Evolutionary conservation across 176 grass and related monocot species (phyloP), one percentile per base, ranked within the genome.

Genomic region (Oryza meridionalis): DNA sequence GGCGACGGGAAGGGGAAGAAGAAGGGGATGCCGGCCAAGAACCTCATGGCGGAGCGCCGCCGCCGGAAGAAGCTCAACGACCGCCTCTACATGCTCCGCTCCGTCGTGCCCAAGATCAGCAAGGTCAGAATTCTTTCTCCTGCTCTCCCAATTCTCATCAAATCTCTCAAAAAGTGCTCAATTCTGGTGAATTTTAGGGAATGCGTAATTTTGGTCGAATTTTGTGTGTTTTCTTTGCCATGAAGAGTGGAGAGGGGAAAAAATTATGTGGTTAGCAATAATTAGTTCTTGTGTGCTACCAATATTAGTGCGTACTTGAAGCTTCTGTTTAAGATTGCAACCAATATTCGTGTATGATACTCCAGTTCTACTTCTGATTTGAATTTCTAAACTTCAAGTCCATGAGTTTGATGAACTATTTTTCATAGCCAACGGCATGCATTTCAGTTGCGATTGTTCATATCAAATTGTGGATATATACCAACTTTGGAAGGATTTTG

Each of bases 51-150:
- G 4, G 97, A 99, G 85, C 92, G 97, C 70, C 85, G 97, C 65
- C 87, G 97, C 63, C 86, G 97, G 67, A 99, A 99, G 91, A 99
- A 99, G 90, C 93, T 99, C 64, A 99, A 99, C 81, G 97, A 99
- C 81, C 85, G 97, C 25, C 97, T 99, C 79, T 99, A 99, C 77
- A 99, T 99, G 97, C 93, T 99, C 46, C 88, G 97, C 12, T 99
- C 97, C 3, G 97, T 99, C 19, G 97, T 99, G 62, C 97, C 97
- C 19, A 99, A 96, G 87, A 99, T 99, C 78, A 99, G 97, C 93
- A 99, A 99, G 93, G 97, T 99, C 73, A 92, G 45, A 92, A 69
- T 84, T 84, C 86, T 14, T 81, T 40, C 78, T 15, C 58, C 47
- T 79, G 3, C 47, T 58, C 27, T 40, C 43, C n/a, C 73, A 47